Conservation (phyloP, 1,284 basidiomycete species). For the Erythrobasidium hasegawianum region DNA sequence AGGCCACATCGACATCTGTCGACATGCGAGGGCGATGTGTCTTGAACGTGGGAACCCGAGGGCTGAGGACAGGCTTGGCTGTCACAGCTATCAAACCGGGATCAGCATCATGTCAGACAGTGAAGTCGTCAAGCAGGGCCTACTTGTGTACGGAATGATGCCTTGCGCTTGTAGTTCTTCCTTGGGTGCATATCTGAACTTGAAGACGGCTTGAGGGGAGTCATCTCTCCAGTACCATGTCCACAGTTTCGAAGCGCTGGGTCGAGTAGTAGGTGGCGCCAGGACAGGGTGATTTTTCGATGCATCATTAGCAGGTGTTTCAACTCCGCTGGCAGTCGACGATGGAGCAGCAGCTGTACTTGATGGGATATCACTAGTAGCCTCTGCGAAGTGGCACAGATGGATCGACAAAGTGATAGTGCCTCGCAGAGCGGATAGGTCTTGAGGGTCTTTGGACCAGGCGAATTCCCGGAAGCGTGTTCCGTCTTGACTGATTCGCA, state of each 20-base stretch:
- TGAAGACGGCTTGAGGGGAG: conserved; percentile 26
- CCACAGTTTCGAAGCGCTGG: conserved; percentile 28
- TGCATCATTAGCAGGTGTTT: not conserved
- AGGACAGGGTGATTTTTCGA: conserved; percentile 23
- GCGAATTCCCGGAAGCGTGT: conserved; percentile 32
- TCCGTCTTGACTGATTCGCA: conserved; percentile 33
- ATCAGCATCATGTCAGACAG: not conserved
- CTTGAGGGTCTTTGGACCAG: conserved; percentile 5
- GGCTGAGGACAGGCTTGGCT: not conserved
- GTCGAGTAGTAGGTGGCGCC: conserved; percentile 22
- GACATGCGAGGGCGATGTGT: conserved; percentile 2
- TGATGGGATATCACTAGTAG: conserved; percentile 13
- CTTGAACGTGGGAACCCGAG: not conserved
- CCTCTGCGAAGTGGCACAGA: conserved; percentile 33
- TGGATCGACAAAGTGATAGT: conserved; percentile 33
- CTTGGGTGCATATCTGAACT: conserved; percentile 28
- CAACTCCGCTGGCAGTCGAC: not conserved
- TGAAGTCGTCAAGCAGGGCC: not conserved
- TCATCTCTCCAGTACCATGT: conserved; percentile 34
- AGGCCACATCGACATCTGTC: conserved; percentile 1
- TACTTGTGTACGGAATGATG: conserved; percentile 25
- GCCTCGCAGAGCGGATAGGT: conserved; percentile 1
- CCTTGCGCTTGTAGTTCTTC: conserved; percentile 31
- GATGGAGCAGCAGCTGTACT: not conserved
- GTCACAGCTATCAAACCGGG: not conserved